A percentile compares a stretch with the other conserved stretches of the same genome.
These are phyloP conservation scores for Cladobotryum protrusum DNA, from an alignment of 2,329 filamentous ascomycete species.

Conservation along the genomic window DNA sequence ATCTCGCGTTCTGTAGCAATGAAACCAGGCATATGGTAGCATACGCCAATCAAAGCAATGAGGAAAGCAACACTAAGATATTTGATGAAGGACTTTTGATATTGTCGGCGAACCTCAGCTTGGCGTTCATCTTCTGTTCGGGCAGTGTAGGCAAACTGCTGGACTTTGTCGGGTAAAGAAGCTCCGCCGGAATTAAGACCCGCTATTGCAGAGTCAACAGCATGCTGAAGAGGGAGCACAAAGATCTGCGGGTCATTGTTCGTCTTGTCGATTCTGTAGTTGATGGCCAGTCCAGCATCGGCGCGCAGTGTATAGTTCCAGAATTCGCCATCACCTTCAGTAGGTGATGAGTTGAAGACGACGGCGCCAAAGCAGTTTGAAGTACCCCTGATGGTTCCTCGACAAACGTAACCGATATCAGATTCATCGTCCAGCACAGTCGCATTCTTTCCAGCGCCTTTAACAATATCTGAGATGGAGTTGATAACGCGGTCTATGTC, in stretches of 20 bases:
- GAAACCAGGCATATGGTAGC: conserved; percentile 65
- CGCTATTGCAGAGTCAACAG: conserved; percentile 58
- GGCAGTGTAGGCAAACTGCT: conserved; percentile 27
- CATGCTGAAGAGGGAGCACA: conserved; percentile 60
- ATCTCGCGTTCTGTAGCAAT: conserved; percentile 64
- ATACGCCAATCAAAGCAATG: conserved; percentile 61
- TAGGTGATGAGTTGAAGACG: conserved; percentile 63
- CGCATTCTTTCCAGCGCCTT: conserved; percentile 21
- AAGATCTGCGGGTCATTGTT: conserved; percentile 62
- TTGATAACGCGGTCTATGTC: conserved; percentile 65
- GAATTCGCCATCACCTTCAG: conserved; percentile 40
- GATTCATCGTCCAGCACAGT: conserved; percentile 17
- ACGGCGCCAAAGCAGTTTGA: conserved; percentile 68
- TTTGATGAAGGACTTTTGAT: conserved; percentile 58
- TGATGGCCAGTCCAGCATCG: conserved; percentile 50
- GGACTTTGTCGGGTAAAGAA: conserved; percentile 24
- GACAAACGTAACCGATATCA: conserved; percentile 43
- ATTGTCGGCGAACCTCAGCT: conserved; percentile 50
- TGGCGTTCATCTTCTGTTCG: conserved; percentile 43
- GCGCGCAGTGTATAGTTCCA: conserved; percentile 73
- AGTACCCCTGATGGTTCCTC: conserved; percentile 54
- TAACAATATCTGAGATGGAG: conserved; percentile 21
- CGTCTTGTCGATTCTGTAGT: conserved; percentile 48
- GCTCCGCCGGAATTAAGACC: conserved; percentile 5
- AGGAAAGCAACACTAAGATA: conserved; percentile 63